Evolutionary conservation across 2,329 filamentous ascomycete genomes (phyloP).

Genomic region (Talaromyces sp.): DNA sequence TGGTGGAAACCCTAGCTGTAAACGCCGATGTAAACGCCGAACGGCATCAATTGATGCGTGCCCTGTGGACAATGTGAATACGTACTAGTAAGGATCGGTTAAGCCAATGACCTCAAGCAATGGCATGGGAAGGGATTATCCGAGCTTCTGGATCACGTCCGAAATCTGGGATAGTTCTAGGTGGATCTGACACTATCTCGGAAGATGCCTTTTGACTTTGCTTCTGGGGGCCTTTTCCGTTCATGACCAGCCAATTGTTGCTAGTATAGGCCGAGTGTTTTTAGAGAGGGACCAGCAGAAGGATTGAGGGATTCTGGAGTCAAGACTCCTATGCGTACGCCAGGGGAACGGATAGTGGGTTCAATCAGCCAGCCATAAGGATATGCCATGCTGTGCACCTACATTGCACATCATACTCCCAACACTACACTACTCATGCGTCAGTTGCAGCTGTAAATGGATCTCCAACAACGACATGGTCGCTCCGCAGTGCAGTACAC

Average conservation of each 20-base stretch:
- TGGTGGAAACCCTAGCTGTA: not conserved
- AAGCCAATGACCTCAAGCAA: not conserved
- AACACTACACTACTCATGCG: not conserved
- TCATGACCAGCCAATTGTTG: not conserved
- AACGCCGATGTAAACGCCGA: too few species aligned
- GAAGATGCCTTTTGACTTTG: conserved; percentile 5
- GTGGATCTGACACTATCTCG: not conserved
- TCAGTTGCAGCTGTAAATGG: not conserved
- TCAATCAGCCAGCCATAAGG: not conserved
- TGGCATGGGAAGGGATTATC: not conserved
- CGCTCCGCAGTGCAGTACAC: not conserved
- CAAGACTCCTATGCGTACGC: not conserved
- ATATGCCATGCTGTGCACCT: not conserved
- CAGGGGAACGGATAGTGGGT: not conserved
- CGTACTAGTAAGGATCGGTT: not conserved
- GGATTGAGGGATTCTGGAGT: not conserved
- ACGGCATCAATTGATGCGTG: not conserved
- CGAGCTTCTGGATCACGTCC: conserved; percentile 5
- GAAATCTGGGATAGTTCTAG: conserved; percentile 2
- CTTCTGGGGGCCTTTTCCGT: not conserved
- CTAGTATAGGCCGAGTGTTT: not conserved
- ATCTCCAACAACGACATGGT: not conserved
- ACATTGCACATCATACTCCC: not conserved
- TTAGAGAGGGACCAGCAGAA: not conserved
- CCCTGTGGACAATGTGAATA: not conserved